These are phyloP conservation scores for Clitoria ternatea DNA, from an alignment of 306 rosid genomes.

Conservation along the genomic window DNA sequence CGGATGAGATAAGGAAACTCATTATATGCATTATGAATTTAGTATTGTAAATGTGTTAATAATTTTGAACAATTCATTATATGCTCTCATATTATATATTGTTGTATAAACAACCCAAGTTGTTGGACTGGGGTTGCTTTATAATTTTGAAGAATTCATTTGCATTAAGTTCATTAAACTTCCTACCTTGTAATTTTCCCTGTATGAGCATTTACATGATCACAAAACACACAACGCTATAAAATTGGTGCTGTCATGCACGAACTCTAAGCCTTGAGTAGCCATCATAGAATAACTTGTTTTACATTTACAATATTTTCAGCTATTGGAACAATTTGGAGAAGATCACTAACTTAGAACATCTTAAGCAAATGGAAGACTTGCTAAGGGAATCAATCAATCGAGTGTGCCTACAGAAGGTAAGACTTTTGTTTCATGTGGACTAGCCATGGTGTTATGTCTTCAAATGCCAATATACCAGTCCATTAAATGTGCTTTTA, in stretches of 20 bases:
- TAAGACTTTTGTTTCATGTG: slow-evolving; percentile 23
- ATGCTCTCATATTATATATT: no score
- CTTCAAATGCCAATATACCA: not conserved
- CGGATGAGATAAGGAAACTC: not conserved
- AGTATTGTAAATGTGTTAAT: not conserved
- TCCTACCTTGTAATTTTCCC: not conserved
- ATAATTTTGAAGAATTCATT: not conserved
- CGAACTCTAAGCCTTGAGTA: not conserved
- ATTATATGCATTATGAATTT: not conserved
- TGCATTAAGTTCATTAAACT: not conserved
- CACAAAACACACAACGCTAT: not conserved
- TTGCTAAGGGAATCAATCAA: slow-evolving; percentile 55
- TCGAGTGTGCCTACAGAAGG: slow-evolving; percentile 48
- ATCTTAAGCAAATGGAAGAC: slow-evolving; percentile 69
- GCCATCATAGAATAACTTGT: slow-evolving; percentile 19
- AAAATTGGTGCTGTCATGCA: not conserved
- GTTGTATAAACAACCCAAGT: not conserved
- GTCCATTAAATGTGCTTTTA: not conserved
- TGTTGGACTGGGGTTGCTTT: not conserved
- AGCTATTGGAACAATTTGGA: slow-evolving; percentile 66
- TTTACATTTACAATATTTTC: slow-evolving; percentile 26
- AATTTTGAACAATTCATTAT: no score
- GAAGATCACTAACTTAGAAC: slow-evolving; percentile 51
- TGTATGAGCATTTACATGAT: not conserved
- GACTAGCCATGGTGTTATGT: not conserved